A percentile compares a stretch with the other conserved stretches of the same genome.
Conservation (phyloP, 495 filamentous ascomycete genomes). For the Hyaloscypha hepaticicola region DNA sequence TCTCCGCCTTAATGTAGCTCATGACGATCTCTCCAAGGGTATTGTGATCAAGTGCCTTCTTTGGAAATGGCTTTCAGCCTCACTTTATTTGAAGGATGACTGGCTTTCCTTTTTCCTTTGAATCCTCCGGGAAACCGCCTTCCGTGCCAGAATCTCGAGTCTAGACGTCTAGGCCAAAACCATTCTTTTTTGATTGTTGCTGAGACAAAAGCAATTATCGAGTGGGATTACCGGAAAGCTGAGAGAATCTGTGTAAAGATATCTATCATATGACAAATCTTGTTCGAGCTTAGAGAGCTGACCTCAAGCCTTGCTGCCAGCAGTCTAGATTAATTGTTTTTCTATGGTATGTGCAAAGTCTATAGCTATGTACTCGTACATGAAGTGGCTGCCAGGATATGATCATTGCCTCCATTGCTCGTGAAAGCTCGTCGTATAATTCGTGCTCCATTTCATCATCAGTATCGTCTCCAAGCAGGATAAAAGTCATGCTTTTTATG, state of each 20-base stretch:
- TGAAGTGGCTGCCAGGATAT: not conserved
- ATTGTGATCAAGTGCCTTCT: not conserved
- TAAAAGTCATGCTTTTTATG: not conserved
- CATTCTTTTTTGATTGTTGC: not conserved
- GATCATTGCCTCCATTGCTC: not conserved
- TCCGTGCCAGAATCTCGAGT: not conserved
- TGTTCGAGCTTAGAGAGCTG: not conserved
- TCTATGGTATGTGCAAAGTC: constrained; percentile 11
- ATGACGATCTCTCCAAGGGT: not conserved
- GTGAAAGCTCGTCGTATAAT: constrained; percentile 13
- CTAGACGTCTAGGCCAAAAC: not conserved
- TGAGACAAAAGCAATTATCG: not conserved
- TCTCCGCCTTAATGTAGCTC: not conserved
- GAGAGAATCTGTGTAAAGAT: not conserved
- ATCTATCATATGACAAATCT: not conserved
- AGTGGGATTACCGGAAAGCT: not conserved
- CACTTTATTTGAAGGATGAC: not conserved
- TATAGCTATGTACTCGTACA: constrained; percentile 6
- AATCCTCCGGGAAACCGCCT: constrained; percentile 1
- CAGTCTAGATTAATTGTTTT: not conserved
- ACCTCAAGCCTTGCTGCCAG: not conserved
- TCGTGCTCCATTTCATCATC: not conserved
- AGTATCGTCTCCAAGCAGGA: not conserved
- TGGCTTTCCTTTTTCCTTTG: not conserved
- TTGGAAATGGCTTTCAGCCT: not conserved